Evolutionary conservation across 2,329 filamentous ascomycete species (phyloP), one percentile per base, ranked within the genome.

Genomic region (Diplodia scrobiculata): DNA sequence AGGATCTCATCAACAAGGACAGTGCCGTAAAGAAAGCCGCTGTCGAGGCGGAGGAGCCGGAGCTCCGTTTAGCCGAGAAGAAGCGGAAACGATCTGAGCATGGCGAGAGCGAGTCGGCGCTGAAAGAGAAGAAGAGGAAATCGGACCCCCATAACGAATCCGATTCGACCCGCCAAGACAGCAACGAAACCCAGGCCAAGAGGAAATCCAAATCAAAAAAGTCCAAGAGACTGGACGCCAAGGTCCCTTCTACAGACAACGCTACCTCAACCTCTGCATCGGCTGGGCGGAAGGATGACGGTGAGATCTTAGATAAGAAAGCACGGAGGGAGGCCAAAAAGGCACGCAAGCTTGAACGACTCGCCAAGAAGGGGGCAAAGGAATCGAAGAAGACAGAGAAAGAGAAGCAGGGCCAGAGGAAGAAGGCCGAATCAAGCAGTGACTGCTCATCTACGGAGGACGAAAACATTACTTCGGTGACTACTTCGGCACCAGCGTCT

Each of bases 311-410:
- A n/a, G 69, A 73, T 29, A 75, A 73, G 66, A 67, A 71, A 21
- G 36, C 67, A 14, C n/a, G 63, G 6, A 68, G 32, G 25, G 70
- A 69, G 9, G 75, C 67, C 14, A 66, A 63, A 36, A 68, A 66
- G 64, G 75, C 73, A 9, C 78, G 82, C 72, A 84, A 78, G 71
- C 77, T 75, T 34, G 78, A 74, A n/a, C 74, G 76, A 25, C 81
- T 80, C 63, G 77, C 79, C 65, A 78, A 80, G 67, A 79, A 79
- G 68, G 77, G 77, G 63, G 75, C 76, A 59, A 78, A 79, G 68
- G 77, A 77, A 62, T 75, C 76, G 62, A 78, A 82, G 71, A 87
- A 84, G 68, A 78, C 79, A 27, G 75, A 74, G 66, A 79, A 76
- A 68, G 79, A 79, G 66, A 75, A 79, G 21, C 63, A 82, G 72